These are phyloP conservation scores for Suillus luteus DNA, from an alignment of 768 basidiomycete genomes.

Conservation along the genomic window DNA sequence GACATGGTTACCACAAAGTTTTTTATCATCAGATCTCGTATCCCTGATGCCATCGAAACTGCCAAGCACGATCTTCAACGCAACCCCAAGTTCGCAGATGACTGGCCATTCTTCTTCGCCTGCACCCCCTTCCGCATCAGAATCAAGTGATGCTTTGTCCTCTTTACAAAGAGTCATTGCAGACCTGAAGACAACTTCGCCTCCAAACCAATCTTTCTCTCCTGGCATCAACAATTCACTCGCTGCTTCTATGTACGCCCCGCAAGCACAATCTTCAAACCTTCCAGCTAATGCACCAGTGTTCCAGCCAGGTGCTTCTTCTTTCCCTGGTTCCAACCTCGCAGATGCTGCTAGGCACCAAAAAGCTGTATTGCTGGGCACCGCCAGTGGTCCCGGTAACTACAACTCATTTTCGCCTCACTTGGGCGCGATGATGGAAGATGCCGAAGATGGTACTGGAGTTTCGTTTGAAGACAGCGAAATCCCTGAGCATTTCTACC, in stretches of 20 bases:
- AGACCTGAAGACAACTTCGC: slow-evolving; percentile 85
- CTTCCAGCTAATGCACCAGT: slow-evolving; percentile 69
- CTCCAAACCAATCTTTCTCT: slow-evolving; percentile 46
- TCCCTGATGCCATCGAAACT: slow-evolving; percentile 48
- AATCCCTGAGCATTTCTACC: slow-evolving; percentile 59
- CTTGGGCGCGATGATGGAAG: slow-evolving; percentile 83
- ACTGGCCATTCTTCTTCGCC: slow-evolving; percentile 43
- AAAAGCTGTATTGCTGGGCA: slow-evolving; percentile 77
- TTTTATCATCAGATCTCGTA: slow-evolving; percentile 48
- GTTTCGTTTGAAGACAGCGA: slow-evolving; percentile 75
- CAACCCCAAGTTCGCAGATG: slow-evolving; percentile 53
- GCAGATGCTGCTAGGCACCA: slow-evolving; percentile 68
- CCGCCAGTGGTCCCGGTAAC: slow-evolving; percentile 55
- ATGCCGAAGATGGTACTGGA: slow-evolving; percentile 62
- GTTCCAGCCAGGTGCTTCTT: slow-evolving; percentile 69
- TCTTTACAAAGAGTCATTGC: slow-evolving; percentile 93
- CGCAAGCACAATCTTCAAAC: slow-evolving; percentile 49
- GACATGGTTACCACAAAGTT: slow-evolving; percentile 70
- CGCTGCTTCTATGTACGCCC: slow-evolving; percentile 46
- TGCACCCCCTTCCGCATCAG: slow-evolving; percentile 51
- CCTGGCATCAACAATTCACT: slow-evolving; percentile 42
- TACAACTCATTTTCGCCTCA: slow-evolving; percentile 78
- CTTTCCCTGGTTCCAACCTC: slow-evolving; percentile 48
- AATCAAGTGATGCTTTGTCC: slow-evolving; percentile 79
- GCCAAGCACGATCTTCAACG: slow-evolving; percentile 52